Base-by-base conservation (phyloP, 2,329 filamentous ascomycete genomes). In the Canariomyces notabilis region DNA sequence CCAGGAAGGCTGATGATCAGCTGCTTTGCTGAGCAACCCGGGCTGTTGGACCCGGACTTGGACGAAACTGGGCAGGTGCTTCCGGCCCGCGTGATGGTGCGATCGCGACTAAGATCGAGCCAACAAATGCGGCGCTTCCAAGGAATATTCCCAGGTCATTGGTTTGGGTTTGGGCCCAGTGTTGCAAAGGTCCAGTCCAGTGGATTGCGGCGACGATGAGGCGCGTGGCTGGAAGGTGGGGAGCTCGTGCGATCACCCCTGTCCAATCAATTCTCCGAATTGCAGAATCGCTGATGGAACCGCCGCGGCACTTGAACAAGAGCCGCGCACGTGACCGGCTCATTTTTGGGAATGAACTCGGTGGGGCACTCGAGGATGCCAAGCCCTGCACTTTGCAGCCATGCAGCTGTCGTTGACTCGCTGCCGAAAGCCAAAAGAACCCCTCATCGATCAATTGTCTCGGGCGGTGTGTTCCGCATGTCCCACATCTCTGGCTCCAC, bases 191-290 rank as follows among this genome's bases (percentile, higher is more conserved):
- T 20, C 6, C 9, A 36, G 11, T 12, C 19, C 18, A 23, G 20
- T 19, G 34, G 42, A 20, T 31, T 44, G 41, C 34, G 35, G 20
- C 42, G 42, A 23, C 15, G 15, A 29, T 31, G 37, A 49, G 52
- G 48, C 47, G 51, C 53, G 54, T 56, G 54, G 54, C 54, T 53
- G 52, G 54, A 48, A 47, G 47, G 46, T 49, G 49, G 48, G 42
- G 47, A 44, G 47, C 39, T 49, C 26, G 15, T 32, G 29, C 20
- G 16, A 20, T 19, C 32, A 35, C 40, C 44, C 50, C 31, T 44
- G 44, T 32, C 53, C 55, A 57, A 57, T 56, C 46, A 55, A 56
- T 54, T 54, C 44, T 50, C 55, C 53, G 53, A 54, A 52, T 52
- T 52, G 37, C 49, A 48, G n/a, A n/a, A n/a, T n/a, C n/a, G n/a